Base-by-base conservation (phyloP, 805 yeast genomes). In the Metschnikowia rubicola region DNA sequence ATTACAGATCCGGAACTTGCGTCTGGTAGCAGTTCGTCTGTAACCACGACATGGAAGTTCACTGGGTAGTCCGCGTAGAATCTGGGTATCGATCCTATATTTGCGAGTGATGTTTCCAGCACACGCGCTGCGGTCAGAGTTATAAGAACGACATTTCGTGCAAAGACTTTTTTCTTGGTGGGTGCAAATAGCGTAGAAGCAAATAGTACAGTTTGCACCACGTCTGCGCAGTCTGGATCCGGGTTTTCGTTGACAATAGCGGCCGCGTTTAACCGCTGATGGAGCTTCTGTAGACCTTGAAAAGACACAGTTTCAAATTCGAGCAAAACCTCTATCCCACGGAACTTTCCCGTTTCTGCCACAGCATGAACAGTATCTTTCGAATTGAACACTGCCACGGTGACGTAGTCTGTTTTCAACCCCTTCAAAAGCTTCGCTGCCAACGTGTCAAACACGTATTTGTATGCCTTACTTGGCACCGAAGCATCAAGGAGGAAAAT, bases 401-500 rank as follows among this genome's bases (percentile, higher is more conserved):
- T 61, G 3, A 72, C 63, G 30, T 62, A 58, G 50, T 75, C 79
- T 1, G 77, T 71, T 51, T 67, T 64, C 13, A 79, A 66, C 49
- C 76, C 79, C 19, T 62, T 59, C 48, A 75, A 52, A 6, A 73
- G 70, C n/a, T 59, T 53, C 5, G 64, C 68, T 10, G 71, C 61
- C 52, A 63, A 78, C 71, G 74, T 15, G 66, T 72, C 53, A 68
- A 75, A 48, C 58, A 70, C 67, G 69, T 62, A 34, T 66, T 60
- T 21, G 60, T 62, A 47, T 53, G 65, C 34, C 64, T 74, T 60
- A 81, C 74, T 58, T 53, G 75, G 52, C 58, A 69, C 66, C 10
- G 78, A 71, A 11, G 74, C 63, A 58, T 83, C 88, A 12, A 79
- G 69, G 9, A 81, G 67, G 52, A 75, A 79, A 1, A 68, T 63